Conservation (phyloP, 2,329 filamentous ascomycete genomes). For the Pseudocercospora cruenta region DNA sequence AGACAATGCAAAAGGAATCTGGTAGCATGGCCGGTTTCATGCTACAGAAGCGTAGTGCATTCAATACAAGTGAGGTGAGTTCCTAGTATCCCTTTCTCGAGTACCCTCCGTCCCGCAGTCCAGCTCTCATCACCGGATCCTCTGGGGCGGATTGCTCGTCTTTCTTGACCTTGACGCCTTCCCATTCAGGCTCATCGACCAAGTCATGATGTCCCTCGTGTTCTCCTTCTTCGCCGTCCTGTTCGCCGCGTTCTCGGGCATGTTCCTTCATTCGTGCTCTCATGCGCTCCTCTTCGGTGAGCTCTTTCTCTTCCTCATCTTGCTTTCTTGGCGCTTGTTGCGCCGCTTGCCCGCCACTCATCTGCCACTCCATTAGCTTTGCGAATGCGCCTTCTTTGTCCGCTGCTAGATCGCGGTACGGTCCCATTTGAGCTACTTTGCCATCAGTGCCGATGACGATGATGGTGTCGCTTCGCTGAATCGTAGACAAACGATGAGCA, state of each 20-base stretch:
- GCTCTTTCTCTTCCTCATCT: slow-evolving; percentile 28
- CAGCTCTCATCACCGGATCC: slow-evolving; percentile 1
- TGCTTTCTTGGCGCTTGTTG: slow-evolving; percentile 15
- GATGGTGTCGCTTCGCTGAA: slow-evolving; percentile 92
- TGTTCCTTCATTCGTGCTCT: slow-evolving; percentile 46
- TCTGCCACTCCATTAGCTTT: slow-evolving; percentile 98
- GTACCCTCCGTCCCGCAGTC: neutral
- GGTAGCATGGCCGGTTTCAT: neutral
- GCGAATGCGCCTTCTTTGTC: slow-evolving; percentile 82
- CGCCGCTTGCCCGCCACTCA: slow-evolving; percentile 70
- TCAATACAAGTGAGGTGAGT: neutral
- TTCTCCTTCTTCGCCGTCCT: slow-evolving; percentile 39
- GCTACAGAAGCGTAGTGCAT: neutral
- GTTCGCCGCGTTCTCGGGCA: slow-evolving; percentile 23
- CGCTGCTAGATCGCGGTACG: slow-evolving; percentile 74
- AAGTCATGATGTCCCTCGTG: slow-evolving; percentile 32
- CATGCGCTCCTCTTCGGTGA: slow-evolving; percentile 52
- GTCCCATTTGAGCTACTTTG: slow-evolving; percentile 86
- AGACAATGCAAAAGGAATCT: neutral
- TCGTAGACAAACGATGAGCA: slow-evolving; percentile 91
- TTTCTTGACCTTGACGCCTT: slow-evolving; percentile 34
- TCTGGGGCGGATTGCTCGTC: slow-evolving; percentile 27
- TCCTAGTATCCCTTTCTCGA: neutral
- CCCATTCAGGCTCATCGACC: slow-evolving; percentile 42
- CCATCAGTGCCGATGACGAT: slow-evolving; percentile 88